Percentiles rank a stretch among this genome's conserved stretches.
Conservation (phyloP, 148 eudicot genomes). For the Suaeda aralocaspica region DNA sequence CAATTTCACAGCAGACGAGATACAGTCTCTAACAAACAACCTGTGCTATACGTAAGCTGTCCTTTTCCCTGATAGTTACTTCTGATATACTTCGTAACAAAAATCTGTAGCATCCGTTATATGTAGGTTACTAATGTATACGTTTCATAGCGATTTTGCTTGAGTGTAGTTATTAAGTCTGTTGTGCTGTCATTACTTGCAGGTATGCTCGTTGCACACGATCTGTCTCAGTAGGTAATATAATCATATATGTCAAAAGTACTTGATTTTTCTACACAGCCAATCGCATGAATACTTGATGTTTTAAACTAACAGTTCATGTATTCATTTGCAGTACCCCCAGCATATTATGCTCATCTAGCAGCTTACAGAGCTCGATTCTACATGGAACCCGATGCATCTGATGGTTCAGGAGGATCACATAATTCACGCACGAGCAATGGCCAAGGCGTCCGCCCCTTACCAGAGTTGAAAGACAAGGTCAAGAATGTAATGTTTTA, state of each 20-base stretch:
- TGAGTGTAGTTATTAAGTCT: background rate
- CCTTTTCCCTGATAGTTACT: background rate
- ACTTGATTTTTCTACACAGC: background rate
- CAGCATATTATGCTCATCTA: constrained; percentile 82
- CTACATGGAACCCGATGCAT: constrained; percentile 64
- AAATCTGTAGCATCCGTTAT: too few species aligned
- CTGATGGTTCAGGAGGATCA: constrained; percentile 27
- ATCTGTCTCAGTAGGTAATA: constrained; percentile 72
- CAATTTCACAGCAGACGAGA: constrained; percentile 69
- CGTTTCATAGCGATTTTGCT: background rate
- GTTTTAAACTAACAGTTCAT: background rate
- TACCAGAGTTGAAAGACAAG: constrained; percentile 68
- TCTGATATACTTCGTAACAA: too few species aligned
- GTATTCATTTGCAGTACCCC: constrained; percentile 56
- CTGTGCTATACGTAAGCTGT: constrained; percentile 68
- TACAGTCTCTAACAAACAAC: constrained; percentile 77
- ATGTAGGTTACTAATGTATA: too few species aligned
- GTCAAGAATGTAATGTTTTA: constrained; percentile 85
- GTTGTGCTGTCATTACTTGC: constrained; percentile 14
- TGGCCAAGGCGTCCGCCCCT: constrained; percentile 45
- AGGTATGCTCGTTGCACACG: constrained; percentile 88
- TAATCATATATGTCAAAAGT: background rate
- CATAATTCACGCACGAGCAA: constrained; percentile 31
- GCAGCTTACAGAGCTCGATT: constrained; percentile 85
- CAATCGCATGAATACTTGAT: background rate